These are phyloP conservation scores for Lactifluus rugatus DNA, from an alignment of 768 basidiomycete genomes.

Conservation along the genomic window DNA sequence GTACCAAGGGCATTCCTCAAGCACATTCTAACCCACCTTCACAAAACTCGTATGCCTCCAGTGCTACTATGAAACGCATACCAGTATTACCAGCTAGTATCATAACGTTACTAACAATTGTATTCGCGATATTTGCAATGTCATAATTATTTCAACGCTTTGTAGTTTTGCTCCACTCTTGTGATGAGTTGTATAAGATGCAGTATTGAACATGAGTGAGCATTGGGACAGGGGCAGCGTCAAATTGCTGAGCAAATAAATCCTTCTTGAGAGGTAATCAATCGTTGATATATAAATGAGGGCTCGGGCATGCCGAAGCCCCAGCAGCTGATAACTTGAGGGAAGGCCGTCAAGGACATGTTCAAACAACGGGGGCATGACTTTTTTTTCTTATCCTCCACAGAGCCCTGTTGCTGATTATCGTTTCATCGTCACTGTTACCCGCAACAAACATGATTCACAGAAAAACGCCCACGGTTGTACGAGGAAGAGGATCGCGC, in stretches of 20 bases:
- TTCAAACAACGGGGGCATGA: background rate
- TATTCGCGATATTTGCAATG: conserved; percentile 1
- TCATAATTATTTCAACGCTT: background rate
- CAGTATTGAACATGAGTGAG: background rate
- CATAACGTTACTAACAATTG: conserved; percentile 4
- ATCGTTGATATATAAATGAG: background rate
- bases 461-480: background rate
- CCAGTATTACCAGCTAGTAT: background rate
- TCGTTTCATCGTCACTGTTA: background rate
- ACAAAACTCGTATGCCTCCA: background rate
- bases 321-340: background rate
- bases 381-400: no score
- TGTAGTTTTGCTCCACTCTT: no score
- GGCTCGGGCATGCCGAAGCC: background rate
- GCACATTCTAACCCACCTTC: conserved; percentile 2
- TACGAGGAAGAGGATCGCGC: background rate
- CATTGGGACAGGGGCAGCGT: background rate
- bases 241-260: background rate
- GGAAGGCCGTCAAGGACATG: background rate
- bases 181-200: no score
- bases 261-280: background rate
- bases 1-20: conserved; percentile 20
- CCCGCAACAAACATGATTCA: background rate
- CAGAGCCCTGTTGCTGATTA: no score
- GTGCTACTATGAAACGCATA: background rate